Percentiles rank a stretch among this genome's conserved stretches.
These are phyloP conservation scores for Pythium dissotocum DNA, from an alignment of 352 stramenopile genomes.

Conservation along the genomic window DNA sequence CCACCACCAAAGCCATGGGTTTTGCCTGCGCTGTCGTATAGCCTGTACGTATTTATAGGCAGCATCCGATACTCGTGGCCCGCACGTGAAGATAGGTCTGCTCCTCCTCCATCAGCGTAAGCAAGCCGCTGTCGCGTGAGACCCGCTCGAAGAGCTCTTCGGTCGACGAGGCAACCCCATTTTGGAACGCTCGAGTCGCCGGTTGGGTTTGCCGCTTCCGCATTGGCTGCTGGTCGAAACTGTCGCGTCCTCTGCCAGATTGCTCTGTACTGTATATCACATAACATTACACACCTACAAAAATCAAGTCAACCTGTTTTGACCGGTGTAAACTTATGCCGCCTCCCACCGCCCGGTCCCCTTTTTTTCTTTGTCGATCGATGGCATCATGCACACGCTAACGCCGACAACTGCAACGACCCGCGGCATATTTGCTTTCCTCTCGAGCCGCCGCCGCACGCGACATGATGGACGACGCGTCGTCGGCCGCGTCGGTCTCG, in stretches of 20 bases:
- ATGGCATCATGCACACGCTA: slow-evolving; percentile 1
- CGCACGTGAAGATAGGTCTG: neutral
- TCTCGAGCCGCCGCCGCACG: neutral
- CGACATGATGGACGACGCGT: slow-evolving; percentile 4
- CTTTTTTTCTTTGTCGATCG: neutral
- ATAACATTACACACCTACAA: neutral
- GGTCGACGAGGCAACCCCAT: neutral
- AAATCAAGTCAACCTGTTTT: neutral
- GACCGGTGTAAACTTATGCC: neutral
- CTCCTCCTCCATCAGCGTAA: neutral
- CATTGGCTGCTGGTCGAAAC: slow-evolving; percentile 1
- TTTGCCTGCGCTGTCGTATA: neutral
- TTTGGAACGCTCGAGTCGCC: neutral
- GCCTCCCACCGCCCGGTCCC: neutral
- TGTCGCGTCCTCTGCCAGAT: slow-evolving; percentile 1
- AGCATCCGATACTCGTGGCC: neutral
- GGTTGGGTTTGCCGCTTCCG: neutral
- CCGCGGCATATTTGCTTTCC: neutral
- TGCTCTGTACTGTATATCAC: neutral
- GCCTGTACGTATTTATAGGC: neutral
- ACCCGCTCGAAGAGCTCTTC: neutral
- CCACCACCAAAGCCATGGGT: neutral
- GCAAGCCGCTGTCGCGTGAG: neutral
- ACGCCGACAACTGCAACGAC: neutral
- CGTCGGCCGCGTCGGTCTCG: neutral